Base-by-base conservation (phyloP, 192 early-diverging fungal species). In the Phycomyces blakesleeanus region DNA sequence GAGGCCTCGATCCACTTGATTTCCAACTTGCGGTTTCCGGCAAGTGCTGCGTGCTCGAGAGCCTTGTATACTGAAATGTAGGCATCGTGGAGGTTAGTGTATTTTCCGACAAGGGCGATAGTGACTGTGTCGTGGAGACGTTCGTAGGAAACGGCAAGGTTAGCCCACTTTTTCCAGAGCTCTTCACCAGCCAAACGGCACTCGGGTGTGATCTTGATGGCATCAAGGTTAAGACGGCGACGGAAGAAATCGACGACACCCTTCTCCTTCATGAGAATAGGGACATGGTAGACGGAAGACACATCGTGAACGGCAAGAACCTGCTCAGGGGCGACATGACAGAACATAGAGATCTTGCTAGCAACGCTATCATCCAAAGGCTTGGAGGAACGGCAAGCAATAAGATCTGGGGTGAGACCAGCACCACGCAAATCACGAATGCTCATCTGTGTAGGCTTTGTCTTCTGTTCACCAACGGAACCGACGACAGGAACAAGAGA, bases 401-500 rank as follows among this genome's bases (percentile, higher is more conserved):
- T 92, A 75, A 99, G 77, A 66, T 99, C 97, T 6, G 97, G 96
- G 18, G 89, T 85, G 42, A 99, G 82, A 57, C 97, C 97, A 51
- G 96, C 83, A 64, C 95, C 95, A 69, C 97, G 84, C 42, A 99
- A 81, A 68, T 97, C 93, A 64, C 95, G 84, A 41, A 99, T 91
- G 34, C 90, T 93, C n/a, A 90, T 85, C 74, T 99, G 97, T 9
- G 97, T 99, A 59, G 97, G 97, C 83, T 99, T 99, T 25, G 96
- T 97, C 85, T 99, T 99, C 75, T 98, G 97, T 75, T 99, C 97
- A 59, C 95, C 95, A 27, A 99, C 97, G 2, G 92, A 86, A 25
- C 97, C 97, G 39, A 99, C 93, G 15, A 98, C 89, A 26, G 97
- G 97, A 9, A 99, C 89, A 56, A 99, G 81, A 22, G 97, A 97